Percentiles rank a stretch among this genome's conserved stretches.
These are phyloP conservation scores for Marasmius fiardii DNA, from an alignment of 1,284 basidiomycete genomes.

Conservation along the genomic window DNA sequence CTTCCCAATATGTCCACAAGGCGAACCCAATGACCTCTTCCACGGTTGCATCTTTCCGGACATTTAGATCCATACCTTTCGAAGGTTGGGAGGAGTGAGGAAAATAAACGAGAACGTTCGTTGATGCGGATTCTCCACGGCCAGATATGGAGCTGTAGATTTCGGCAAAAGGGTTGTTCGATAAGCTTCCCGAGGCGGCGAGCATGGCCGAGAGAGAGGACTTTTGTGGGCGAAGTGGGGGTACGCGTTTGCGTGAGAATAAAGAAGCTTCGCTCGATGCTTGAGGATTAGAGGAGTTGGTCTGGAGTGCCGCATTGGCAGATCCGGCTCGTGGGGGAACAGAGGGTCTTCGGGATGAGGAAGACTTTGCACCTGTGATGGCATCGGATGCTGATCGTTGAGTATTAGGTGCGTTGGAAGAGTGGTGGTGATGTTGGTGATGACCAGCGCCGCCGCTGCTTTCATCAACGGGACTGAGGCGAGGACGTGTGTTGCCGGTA, in stretches of 20 bases:
- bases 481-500: constrained; percentile 48
- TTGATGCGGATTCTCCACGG: constrained; percentile 59
- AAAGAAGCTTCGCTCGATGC: constrained; percentile 20
- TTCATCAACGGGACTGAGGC: constrained; percentile 70
- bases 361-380: not conserved
- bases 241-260: constrained; percentile 53
- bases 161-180: constrained; percentile 79
- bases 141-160: constrained; percentile 80
- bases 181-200: constrained; percentile 45
- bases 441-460: constrained; percentile 24
- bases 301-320: not conserved
- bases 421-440: constrained; percentile 15
- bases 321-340: not conserved
- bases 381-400: constrained; percentile 3
- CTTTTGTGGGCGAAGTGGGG: constrained; percentile 34
- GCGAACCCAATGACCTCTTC: constrained; percentile 97
- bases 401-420: constrained; percentile 7
- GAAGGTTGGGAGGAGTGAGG: constrained; percentile 72
- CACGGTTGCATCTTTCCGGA: constrained; percentile 86
- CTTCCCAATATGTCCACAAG: constrained; percentile 90
- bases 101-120: constrained; percentile 82
- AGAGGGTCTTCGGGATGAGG: not conserved
- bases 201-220: constrained; percentile 70
- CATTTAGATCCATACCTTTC: constrained; percentile 60
- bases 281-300: not conserved